Evolutionary conservation across 2,329 filamentous ascomycete species (phyloP), one percentile per base, ranked within the genome.

Genomic region (Microdochium paspali): DNA sequence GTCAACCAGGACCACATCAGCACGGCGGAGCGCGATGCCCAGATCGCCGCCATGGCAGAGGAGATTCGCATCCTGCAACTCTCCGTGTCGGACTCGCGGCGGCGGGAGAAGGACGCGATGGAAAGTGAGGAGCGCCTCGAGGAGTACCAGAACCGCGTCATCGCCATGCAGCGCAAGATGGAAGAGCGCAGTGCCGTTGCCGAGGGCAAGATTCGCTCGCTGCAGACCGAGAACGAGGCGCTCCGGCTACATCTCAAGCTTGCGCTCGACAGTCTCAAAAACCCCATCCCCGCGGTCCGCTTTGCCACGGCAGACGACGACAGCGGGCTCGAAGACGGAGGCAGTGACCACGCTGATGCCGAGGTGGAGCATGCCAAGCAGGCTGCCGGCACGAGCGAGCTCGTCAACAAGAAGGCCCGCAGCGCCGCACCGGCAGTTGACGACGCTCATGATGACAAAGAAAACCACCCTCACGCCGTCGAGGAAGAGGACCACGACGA

Each of bases 1-100:
- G 87, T 97, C 69, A 98, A 98, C 70, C 90, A 98, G 68, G 90
- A 96, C 66, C 86, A 90, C 57, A 84, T 96, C 56, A 91, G 87
- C 10, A 85, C 89, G 13, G 93, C 91, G 1, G 88, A 97, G 68
- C 84, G 94, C 54, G 93, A 98, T 66, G 90, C 89, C 3, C 89
- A 97, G 66, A 95, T 98, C 58, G 74, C 80, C 1, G 87, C 90
- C 59, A 97, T 98, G 93, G 85, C 89, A 10, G 91, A 95, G 60
- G 93, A 94, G 55, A 98, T 98, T 55, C 87, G 90, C 20, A 69
- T 76, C 24, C 74, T 98, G 46, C 91, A 97, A 64, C 76, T 95
- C 52, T 88, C 72, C 9, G 80, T 85, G 23, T 79, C 77, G 10
- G 80, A 87, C 59, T 79, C 73, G 45, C 70, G 73, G 52, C 80